Evolutionary conservation across 225 moss, liverwort and hornwort genomes (phyloP).

Genomic region (Marchantia polymorpha): DNA sequence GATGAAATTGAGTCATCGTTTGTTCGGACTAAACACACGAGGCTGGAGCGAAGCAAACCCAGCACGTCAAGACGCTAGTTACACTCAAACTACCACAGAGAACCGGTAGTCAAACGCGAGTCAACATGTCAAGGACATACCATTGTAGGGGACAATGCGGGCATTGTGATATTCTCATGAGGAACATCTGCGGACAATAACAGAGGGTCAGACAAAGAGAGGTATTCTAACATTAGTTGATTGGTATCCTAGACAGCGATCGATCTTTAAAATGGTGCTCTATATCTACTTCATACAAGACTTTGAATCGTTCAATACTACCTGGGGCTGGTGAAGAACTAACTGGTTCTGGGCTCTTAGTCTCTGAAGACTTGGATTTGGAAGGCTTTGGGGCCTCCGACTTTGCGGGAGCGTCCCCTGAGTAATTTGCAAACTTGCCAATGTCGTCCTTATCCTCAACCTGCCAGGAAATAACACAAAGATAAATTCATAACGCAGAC

Average conservation of each 20-base stretch:
- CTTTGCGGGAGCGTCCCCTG: constrained; percentile 13
- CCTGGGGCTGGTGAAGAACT: constrained; percentile 39
- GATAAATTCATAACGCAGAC: not conserved
- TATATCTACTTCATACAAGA: no score
- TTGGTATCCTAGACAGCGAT: no score
- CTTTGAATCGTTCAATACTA: not conserved
- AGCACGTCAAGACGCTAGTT: not conserved
- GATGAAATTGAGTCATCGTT: not conserved
- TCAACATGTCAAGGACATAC: constrained; percentile 32
- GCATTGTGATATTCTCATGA: constrained; percentile 86
- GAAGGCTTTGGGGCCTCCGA: constrained; percentile 19
- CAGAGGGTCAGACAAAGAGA: not conserved
- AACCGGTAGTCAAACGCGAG: not conserved
- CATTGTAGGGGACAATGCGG: constrained; percentile 97
- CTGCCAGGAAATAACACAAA: constrained; percentile 9
- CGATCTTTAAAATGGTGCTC: no score
- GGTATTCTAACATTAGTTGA: not conserved
- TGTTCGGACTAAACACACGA: not conserved
- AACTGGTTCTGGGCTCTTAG: constrained; percentile 22
- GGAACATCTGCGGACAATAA: constrained; percentile 44
- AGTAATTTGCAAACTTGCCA: constrained; percentile 39
- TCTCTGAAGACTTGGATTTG: constrained; percentile 1
- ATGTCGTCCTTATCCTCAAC: constrained; percentile 43
- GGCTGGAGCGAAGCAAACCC: not conserved
- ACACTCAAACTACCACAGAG: not conserved